A percentile compares a stretch with the other conserved stretches of the same genome.
These are phyloP conservation scores for Candida saitoana DNA, from an alignment of 805 yeast species.

Conservation along the genomic window DNA sequence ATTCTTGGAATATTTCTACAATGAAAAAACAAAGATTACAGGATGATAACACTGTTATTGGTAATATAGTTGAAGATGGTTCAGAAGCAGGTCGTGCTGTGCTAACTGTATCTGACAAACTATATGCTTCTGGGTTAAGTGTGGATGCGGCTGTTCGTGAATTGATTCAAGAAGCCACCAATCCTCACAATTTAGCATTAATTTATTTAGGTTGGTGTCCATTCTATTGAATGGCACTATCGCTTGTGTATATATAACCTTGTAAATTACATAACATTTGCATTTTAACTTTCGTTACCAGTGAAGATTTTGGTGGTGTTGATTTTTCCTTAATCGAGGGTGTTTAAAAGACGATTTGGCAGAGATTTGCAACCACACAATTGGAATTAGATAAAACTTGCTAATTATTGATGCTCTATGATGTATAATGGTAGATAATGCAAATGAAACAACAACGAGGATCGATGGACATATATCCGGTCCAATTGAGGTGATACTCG, in stretches of 20 bases:
- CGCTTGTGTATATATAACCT: neutral
- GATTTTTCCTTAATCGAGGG: neutral
- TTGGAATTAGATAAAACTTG: neutral
- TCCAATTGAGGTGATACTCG: slow-evolving; percentile 16
- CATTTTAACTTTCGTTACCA: neutral
- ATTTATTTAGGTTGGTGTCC: slow-evolving; percentile 87
- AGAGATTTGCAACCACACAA: neutral
- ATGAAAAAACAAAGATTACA: slow-evolving; percentile 55
- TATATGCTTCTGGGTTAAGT: slow-evolving; percentile 63
- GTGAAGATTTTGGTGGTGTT: neutral
- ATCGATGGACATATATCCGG: slow-evolving; percentile 2
- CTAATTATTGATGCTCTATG: no score
- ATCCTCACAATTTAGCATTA: slow-evolving; percentile 60
- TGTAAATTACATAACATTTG: neutral
- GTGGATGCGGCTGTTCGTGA: slow-evolving; percentile 83
- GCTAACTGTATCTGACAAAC: slow-evolving; percentile 63
- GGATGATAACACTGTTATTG: slow-evolving; percentile 25
- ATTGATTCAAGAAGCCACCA: slow-evolving; percentile 71
- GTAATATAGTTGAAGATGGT: slow-evolving; percentile 34
- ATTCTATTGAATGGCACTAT: slow-evolving; percentile 41
- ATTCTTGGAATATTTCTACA: slow-evolving; percentile 87
- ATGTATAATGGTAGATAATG: slow-evolving; percentile 2
- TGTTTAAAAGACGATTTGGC: neutral
- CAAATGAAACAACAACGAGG: neutral
- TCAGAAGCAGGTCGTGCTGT: slow-evolving; percentile 81